phyloP scores from a whole-genome alignment of 2,329 filamentous ascomycete genomes.

The Ceratocystis destructans region DNA sequence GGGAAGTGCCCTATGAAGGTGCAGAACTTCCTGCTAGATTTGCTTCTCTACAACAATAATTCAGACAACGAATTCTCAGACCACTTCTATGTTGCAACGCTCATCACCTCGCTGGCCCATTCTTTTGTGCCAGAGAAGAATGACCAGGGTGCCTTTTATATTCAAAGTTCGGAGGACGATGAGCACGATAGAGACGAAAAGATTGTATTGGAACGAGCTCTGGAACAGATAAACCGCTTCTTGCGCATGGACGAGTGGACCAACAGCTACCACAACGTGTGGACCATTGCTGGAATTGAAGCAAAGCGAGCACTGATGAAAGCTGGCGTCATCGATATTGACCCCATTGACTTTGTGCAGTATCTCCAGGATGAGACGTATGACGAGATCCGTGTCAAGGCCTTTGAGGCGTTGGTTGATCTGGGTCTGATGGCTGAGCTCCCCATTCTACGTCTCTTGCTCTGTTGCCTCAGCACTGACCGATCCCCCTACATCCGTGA shows the following conservation, averaged over 20 bases:
- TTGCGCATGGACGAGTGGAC: slow-evolving; percentile 56
- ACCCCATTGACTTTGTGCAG: slow-evolving; percentile 44
- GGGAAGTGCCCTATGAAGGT: slow-evolving; percentile 68
- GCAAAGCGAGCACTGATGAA: slow-evolving; percentile 52
- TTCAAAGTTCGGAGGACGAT: slow-evolving; percentile 27
- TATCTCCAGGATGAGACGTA: slow-evolving; percentile 52
- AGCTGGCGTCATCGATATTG: slow-evolving; percentile 42
- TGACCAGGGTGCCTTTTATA: slow-evolving; percentile 24
- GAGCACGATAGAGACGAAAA: slow-evolving; percentile 32
- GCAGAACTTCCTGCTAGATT: slow-evolving; percentile 73
- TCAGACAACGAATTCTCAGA: slow-evolving; percentile 80
- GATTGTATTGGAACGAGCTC: slow-evolving; percentile 38
- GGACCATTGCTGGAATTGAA: slow-evolving; percentile 48
- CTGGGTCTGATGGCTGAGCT: slow-evolving; percentile 46
- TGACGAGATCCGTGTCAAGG: slow-evolving; percentile 51
- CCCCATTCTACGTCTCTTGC: slow-evolving; percentile 41
- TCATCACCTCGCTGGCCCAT: slow-evolving; percentile 51
- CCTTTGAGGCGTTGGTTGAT: slow-evolving; percentile 49
- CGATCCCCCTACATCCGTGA: slow-evolving; percentile 49
- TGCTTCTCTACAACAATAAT: slow-evolving; percentile 89
- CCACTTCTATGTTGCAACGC: slow-evolving; percentile 69
- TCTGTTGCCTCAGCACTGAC: slow-evolving; percentile 47
- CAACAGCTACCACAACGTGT: slow-evolving; percentile 53
- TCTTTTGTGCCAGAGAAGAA: slow-evolving; percentile 40
- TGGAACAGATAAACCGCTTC: slow-evolving; percentile 53